Base-by-base conservation (phyloP, 1,284 basidiomycete genomes). In the Apiotrichum porosum region DNA sequence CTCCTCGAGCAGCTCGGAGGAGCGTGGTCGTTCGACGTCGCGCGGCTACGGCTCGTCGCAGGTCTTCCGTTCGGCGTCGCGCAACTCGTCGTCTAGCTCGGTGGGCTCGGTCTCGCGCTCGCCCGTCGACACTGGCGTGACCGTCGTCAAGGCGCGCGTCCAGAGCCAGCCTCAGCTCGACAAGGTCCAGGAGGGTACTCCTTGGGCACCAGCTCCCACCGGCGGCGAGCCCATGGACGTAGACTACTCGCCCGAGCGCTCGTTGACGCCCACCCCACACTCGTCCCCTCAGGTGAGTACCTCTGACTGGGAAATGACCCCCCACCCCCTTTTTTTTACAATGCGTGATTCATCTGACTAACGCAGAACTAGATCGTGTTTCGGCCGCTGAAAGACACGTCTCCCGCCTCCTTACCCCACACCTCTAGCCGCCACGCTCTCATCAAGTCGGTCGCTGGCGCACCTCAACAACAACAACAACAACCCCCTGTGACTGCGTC, bases 241-340 rank as follows among this genome's bases (percentile, higher is more conserved):
- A 13, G 62, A 68, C 37, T 65, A 69, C 42, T 54, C 63, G 21
- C 63, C 66, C 15, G 68, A 71, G 40, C 47, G 65, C 35, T 65
- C 65, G 28, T 55, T 60, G 14, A 75, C 73, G 9, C 73, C 72
- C 9, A 74, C 73, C 3, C 72, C 73, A 2, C 72, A 74, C 56
- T 74, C 72, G n/a, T 73, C 71, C 32, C 73, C 73, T 26, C 68
- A 72, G 54, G 73, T 75, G 52, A 63, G 72, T 64, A 21, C n/a
- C 32, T 37, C 33, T 28, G 30, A 40, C 5, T n/a, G n/a, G 17
- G 30, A 12, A 17, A 32, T 10, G 33, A 36, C 26, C 18, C 26
- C 26, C 24, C 33, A 33, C 42, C 21, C 28, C 42, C 28, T 28
- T n/a, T 36, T 28, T 37, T 31, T 13, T 32, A 15, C n/a, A 23